Evolutionary conservation across 768 basidiomycete genomes (phyloP).

Genomic region (Tricholomella constricta): DNA sequence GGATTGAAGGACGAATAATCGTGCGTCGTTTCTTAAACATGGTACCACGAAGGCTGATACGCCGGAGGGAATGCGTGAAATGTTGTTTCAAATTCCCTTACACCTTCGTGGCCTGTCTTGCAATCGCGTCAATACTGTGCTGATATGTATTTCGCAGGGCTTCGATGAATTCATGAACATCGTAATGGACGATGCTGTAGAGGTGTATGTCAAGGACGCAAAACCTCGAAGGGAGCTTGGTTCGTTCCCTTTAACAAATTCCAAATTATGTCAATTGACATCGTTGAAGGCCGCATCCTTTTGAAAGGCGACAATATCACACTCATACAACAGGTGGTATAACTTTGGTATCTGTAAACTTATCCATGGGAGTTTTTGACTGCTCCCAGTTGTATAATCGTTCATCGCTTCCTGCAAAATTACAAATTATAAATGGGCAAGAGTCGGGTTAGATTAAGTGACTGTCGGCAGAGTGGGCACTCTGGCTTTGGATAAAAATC

Average conservation of each 20-base stretch:
- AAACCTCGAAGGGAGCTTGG: constrained; percentile 86
- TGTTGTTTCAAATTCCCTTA: not conserved
- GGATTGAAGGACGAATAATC: constrained; percentile 94
- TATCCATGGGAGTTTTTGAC: not conserved
- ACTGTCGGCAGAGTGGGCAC: constrained; percentile 86
- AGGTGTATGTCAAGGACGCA: constrained; percentile 88
- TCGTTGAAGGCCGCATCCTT: constrained; percentile 79
- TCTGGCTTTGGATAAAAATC: constrained; percentile 54
- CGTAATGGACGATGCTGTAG: constrained; percentile 90
- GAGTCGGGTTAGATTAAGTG: constrained; percentile 64
- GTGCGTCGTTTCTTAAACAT: constrained; percentile 55
- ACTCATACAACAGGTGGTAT: constrained; percentile 77
- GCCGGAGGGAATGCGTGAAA: not conserved
- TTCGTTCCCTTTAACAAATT: constrained; percentile 37
- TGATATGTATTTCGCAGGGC: constrained; percentile 55
- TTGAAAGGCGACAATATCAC: constrained; percentile 99
- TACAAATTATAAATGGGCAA: constrained; percentile 86
- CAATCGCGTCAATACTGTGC: not conserved
- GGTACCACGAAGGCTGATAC: not conserved
- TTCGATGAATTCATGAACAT: constrained; percentile 99
- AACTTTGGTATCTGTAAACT: constrained; percentile 16
- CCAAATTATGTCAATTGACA: not conserved
- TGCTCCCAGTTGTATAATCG: constrained; percentile 14
- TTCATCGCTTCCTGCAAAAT: constrained; percentile 16
- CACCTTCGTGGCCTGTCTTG: not conserved